Base-by-base conservation (phyloP, 805 yeast genomes). In the Metschnikowia dekortorum region DNA sequence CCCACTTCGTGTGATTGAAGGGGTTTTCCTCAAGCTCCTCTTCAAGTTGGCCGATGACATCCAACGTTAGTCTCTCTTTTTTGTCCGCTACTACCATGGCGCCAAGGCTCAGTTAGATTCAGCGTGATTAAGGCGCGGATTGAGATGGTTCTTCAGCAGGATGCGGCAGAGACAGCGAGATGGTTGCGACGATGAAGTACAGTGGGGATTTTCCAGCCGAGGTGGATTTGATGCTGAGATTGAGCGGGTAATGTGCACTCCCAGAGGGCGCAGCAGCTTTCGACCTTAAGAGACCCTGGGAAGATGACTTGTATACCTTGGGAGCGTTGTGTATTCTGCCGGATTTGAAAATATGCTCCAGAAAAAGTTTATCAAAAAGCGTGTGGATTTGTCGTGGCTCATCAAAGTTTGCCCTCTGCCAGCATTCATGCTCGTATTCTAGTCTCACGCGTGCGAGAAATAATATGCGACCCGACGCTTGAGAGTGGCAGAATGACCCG, bases 1-100 rank as follows among this genome's bases (percentile, higher is more conserved):
- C 61, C 87, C 92, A 86, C 41, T 78, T 71, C 7, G 65, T 54
- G 47, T 82, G 74, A 61, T 85, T 80, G 11, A 78, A 67, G 9
- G 82, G 84, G 53, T 81, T 73, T 5, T 64, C 69, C 49, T 75
- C 76, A 37, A 85, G 63, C 32, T 71, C 77, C 53, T 81, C 85
- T 56, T 78, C 81, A 28, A 85, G 71, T 49, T 74, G 81, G 13
- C 87, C 87, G 46, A 82, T 76, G 42, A 78, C 71, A 61, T 83
- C 89, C 41, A 69, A 57, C 4, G 70, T 53, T 44, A 66, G 55
- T 42, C 71, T 52, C 48, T 65, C 64, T 50, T 62, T 61, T 18
- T 43, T 28, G 8, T 56, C 56, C 13, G 50, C 51, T 13, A 50
- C 54, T 34, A 48, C 56, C 58, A 55, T 55, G 8, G 8, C 40